A percentile compares a stretch with the other conserved stretches of the same genome.
Evolutionary conservation across 177 flowering plant genomes (phyloP).

Genomic region (Vitis hybrid): DNA sequence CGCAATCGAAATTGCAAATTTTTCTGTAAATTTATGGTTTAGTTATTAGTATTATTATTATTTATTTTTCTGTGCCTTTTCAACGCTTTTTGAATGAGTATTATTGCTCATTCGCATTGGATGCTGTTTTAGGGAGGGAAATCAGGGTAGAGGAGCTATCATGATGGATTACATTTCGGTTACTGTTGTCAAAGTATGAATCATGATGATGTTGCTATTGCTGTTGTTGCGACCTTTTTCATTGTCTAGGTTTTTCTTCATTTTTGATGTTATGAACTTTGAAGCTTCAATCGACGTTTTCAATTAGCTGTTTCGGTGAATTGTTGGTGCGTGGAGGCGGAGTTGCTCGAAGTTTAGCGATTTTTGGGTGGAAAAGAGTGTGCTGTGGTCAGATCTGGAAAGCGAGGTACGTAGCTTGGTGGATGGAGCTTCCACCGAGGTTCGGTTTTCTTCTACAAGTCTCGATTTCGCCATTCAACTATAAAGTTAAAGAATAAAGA

Average conservation of each 20-base stretch:
- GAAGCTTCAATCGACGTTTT: neutral
- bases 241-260: neutral
- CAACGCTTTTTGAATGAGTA: slow-evolving; percentile 7
- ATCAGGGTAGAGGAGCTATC: neutral
- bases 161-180: neutral
- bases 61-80: too few relatives aligned
- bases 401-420: neutral
- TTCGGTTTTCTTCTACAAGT: neutral
- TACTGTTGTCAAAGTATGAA: slow-evolving; percentile 1
- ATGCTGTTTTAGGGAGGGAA: slow-evolving; percentile 9
- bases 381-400: slow-evolving; percentile 1
- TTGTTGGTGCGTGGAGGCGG: neutral
- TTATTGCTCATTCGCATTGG: slow-evolving; percentile 3
- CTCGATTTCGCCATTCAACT: neutral
- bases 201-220: neutral
- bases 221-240: neutral
- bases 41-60: neutral
- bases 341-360: neutral
- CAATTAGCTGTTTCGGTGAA: too few relatives aligned
- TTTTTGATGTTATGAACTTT: neutral
- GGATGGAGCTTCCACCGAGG: neutral
- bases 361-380: neutral
- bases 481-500: slow-evolving; percentile 16
- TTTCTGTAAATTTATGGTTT: neutral
- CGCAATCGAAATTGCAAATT: slow-evolving; percentile 8